Conservation (phyloP, 2,329 filamentous ascomycete genomes). For the Fusarium oligoseptatum region DNA sequence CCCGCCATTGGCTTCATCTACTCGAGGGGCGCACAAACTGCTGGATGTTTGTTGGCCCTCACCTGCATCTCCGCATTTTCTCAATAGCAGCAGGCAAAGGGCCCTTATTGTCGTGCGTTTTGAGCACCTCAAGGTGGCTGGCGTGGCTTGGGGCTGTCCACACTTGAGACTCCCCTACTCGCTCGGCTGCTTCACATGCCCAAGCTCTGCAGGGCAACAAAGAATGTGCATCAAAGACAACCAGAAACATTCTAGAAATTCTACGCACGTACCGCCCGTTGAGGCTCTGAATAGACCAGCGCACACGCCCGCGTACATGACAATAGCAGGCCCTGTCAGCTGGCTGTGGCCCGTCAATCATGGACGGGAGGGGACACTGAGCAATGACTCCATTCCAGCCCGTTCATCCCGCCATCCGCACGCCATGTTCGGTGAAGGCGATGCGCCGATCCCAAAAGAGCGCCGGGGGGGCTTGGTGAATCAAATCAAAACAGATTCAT, state of each 20-base stretch:
- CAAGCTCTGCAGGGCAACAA: constrained; percentile 11
- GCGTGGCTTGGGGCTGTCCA: constrained; percentile 29
- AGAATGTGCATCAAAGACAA: constrained; percentile 6
- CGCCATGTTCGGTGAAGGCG: constrained; percentile 44
- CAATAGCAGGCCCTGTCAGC: constrained; percentile 7
- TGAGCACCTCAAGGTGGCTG: constrained; percentile 8
- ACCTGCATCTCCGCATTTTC: constrained; percentile 12
- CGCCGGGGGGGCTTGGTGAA: constrained; percentile 30
- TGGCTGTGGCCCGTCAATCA: constrained; percentile 10
- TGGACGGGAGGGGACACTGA: constrained; percentile 16
- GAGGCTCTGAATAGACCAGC: constrained; percentile 21
- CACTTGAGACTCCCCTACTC: constrained; percentile 7
- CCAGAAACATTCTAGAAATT: constrained; percentile 38
- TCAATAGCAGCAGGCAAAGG: constrained; percentile 18
- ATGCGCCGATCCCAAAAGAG: constrained; percentile 35
- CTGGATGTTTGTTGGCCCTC: constrained; percentile 21
- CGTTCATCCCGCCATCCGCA: constrained; percentile 35
- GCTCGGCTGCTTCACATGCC: neutral
- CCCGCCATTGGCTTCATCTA: neutral
- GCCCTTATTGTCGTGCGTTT: constrained; percentile 25
- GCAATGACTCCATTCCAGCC: constrained; percentile 36
- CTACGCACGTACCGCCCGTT: constrained; percentile 28
- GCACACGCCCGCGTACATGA: constrained; percentile 16
- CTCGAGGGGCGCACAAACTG: constrained; percentile 7
- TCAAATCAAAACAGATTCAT: constrained; percentile 37